Evolutionary conservation across 441 rosid genomes (phyloP), one percentile per base, ranked within the genome.

Genomic region (Adansonia madagascariensis): DNA sequence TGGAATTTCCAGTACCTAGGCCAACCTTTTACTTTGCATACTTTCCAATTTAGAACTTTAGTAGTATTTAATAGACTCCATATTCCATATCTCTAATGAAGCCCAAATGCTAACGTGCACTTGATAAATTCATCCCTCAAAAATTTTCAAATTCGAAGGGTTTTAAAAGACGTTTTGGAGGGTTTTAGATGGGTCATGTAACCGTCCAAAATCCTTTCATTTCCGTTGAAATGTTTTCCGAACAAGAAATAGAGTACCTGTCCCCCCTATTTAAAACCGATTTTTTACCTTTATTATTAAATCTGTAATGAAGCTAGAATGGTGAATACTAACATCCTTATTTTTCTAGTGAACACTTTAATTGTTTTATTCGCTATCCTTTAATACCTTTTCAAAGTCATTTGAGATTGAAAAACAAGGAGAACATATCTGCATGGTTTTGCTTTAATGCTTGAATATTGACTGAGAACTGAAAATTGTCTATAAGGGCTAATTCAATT

Each of bases 401-500:
- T 62, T 53, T 22, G n/a, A 44, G 8, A 31, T 22, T 61, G 75
- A 20, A 18, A n/a, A 10, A 43, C 39, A 61, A 61, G 65, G 15
- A 65, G 2, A 7, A 7, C 24, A 12, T 15, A 66, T 47, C 56
- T 57, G 18, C 60, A 31, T 55, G 57, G 46, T 71, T 67, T 59
- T 55, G 59, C 64, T 39, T 20, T 46, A 35, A 27, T 61, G 63
- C 22, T 74, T 63, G 73, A 59, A 18, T 62, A 53, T 76, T 76
- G 46, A 56, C 9, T 43, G 55, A 44, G 75, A 35, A 56, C 72
- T 14, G 64, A 27, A 2, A 27, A 27, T 27, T 27, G 31, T 44
- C n/a, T 56, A 15, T 69, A 70, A 41, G 74, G 31, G n/a, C 56
- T 44, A 49, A 53, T 77, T 73, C 47, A 17, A 72, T n/a, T 77